Base-by-base conservation (phyloP, 139 green algal species). In the Trebouxia sp. region DNA sequence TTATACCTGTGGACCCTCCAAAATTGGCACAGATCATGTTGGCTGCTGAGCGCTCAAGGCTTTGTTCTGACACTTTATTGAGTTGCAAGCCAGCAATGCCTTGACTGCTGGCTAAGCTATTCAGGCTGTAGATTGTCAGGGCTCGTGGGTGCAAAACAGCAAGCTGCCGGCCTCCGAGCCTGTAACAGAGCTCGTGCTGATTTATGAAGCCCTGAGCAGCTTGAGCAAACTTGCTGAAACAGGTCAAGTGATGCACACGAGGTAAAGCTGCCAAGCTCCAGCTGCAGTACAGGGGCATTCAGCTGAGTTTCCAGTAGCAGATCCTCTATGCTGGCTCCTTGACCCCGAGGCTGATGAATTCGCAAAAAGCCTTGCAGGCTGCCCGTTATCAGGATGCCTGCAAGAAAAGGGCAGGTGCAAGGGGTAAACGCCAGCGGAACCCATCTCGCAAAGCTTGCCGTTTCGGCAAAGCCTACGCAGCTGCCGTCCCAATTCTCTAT, bases 121-220 rank as follows among this genome's bases (percentile, higher is more conserved):
- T 53, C 17, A 77, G 20, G 42, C 42, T 55, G 24, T 77, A 77
- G 4, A 56, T 24, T 5, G 55, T 41, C 24, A 77, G 26, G 11
- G 53, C 35, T 22, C 69, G 69, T n/a, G 69, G 69, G 42, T 77
- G 69, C 69, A 77, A 53, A 1, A 77, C 69, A 53, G 69, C 69
- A 8, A 77, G n/a, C 69, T 77, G 69, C 53, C n/a, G 17, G n/a
- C 69, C 69, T 15, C 69, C 69, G 24, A 77, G 69, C 69, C 69
- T 77, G 41, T 20, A 75, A 35, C 11, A 6, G 50, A 58, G 20
- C 22, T 22, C 2, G 50, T 28, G 20, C 1, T 58, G 20, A 58
- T 17, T 3, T 9, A 22, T n/a, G n/a, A n/a, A n/a, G n/a, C n/a
- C n/a, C n/a, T n/a, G n/a, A n/a, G n/a, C n/a, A n/a, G n/a, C n/a